Evolutionary conservation across 495 filamentous ascomycete species (phyloP).

Genomic region (Penicillium salamii): DNA sequence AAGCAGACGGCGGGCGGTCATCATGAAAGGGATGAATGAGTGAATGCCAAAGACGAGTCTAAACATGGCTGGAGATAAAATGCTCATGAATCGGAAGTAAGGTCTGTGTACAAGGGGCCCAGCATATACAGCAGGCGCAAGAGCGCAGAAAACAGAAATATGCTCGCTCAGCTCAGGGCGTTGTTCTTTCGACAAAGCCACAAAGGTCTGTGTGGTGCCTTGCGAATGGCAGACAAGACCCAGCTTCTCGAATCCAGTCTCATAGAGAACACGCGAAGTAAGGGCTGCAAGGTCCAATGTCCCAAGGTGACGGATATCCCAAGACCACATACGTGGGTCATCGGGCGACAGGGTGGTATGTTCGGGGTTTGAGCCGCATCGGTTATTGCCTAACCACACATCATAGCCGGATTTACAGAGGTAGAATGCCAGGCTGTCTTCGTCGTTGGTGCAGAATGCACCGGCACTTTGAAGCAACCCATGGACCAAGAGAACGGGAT

Average conservation of each 20-base stretch:
- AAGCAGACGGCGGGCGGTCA: constrained; percentile 70
- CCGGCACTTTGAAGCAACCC: constrained; percentile 85
- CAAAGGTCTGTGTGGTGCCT: constrained; percentile 86
- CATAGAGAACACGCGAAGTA: constrained; percentile 74
- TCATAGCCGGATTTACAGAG: constrained; percentile 93
- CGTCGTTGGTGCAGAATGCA: constrained; percentile 88
- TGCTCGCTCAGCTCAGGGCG: constrained; percentile 81
- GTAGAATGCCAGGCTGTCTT: constrained; percentile 86
- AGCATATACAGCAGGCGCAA: constrained; percentile 89
- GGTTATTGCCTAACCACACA: constrained; percentile 94
- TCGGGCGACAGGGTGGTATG: constrained; percentile 66
- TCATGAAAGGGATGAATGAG: constrained; percentile 94
- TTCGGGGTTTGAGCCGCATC: constrained; percentile 78
- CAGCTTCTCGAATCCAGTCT: constrained; percentile 81
- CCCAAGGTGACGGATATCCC: constrained; percentile 95
- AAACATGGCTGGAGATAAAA: constrained; percentile 74
- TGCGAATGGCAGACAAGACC: constrained; percentile 87
- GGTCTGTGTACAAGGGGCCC: constrained; percentile 81
- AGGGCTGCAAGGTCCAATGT: constrained; percentile 86
- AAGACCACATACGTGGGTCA: constrained; percentile 95
- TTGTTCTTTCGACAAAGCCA: constrained; percentile 89
- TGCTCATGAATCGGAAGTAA: constrained; percentile 90
- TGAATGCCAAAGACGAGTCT: constrained; percentile 87
- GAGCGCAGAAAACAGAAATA: constrained; percentile 87
- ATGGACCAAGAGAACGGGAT: constrained; percentile 86